phyloP scores from a whole-genome alignment of 768 basidiomycete genomes.

The Ramaria sp. region DNA sequence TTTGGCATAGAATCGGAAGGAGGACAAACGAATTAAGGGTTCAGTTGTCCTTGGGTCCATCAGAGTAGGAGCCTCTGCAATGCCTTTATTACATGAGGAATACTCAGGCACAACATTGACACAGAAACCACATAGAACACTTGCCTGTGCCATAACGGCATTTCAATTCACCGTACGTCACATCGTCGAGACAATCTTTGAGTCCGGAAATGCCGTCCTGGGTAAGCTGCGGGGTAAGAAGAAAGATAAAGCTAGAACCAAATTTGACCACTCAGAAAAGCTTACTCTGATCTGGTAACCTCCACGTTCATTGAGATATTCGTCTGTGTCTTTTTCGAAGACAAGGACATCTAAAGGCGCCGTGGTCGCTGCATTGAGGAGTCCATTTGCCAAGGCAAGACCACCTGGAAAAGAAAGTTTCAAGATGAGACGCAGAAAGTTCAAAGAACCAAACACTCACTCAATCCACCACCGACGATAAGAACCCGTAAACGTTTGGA shows the following conservation, averaged over 20 bases:
- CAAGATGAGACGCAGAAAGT: neutral
- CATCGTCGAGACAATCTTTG: slow-evolving; percentile 5
- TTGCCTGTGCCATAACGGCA: slow-evolving; percentile 6
- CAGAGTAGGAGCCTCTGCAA: slow-evolving; percentile 7
- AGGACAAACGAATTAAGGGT: slow-evolving; percentile 4
- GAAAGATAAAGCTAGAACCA: neutral
- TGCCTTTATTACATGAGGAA: neutral
- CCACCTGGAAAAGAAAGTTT: neutral
- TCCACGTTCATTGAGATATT: slow-evolving; percentile 5
- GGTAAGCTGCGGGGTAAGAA: neutral
- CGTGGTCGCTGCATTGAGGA: neutral
- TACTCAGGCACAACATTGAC: neutral
- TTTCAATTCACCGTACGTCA: slow-evolving; percentile 6
- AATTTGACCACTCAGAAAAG: neutral
- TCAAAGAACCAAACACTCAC: neutral
- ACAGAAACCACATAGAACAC: neutral
- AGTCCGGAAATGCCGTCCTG: slow-evolving; percentile 7
- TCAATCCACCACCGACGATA: slow-evolving; percentile 8
- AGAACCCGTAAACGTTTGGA: slow-evolving; percentile 5
- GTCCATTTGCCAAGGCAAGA: slow-evolving; percentile 5
- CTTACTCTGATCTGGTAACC: slow-evolving; percentile 8
- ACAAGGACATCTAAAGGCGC: slow-evolving; percentile 5
- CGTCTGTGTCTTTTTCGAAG: slow-evolving; percentile 5
- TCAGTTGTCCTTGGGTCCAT: slow-evolving; percentile 5
- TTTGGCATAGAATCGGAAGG: slow-evolving; percentile 4